A percentile compares a stretch with the other conserved stretches of the same genome.
These are phyloP conservation scores for Raphanus sativus DNA, from an alignment of 345 rosid genomes.

Conservation along the genomic window DNA sequence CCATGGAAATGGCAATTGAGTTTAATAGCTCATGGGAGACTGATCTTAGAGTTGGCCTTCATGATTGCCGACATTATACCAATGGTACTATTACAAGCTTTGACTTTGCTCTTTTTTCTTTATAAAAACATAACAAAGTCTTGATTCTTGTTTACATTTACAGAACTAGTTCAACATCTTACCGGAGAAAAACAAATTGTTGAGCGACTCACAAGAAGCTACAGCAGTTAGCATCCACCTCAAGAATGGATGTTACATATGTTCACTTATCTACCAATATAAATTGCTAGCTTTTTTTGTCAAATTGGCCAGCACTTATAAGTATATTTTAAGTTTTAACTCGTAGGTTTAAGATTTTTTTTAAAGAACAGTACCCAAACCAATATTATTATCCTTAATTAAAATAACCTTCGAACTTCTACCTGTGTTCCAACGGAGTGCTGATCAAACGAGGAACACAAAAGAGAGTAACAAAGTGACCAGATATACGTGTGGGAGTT, in stretches of 20 bases:
- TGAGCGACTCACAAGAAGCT: conserved; percentile 45
- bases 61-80: conserved; percentile 76
- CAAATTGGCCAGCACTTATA: background rate
- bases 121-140: background rate
- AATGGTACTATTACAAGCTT: conserved; percentile 46
- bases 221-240: background rate
- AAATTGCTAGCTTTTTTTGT: too few species aligned
- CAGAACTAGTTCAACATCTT: conserved; percentile 78
- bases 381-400: background rate
- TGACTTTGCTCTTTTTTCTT: background rate
- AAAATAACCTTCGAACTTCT: too few species aligned
- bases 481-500: too few species aligned
- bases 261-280: background rate
- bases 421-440: too few species aligned
- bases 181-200: conserved; percentile 59
- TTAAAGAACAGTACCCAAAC: background rate
- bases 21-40: conserved; percentile 62
- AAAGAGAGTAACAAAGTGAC: too few species aligned
- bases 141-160: background rate
- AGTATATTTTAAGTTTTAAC: background rate
- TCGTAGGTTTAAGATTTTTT: background rate
- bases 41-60: conserved; percentile 61
- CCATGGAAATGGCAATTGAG: conserved; percentile 46
- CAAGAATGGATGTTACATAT: background rate
- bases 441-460: too few species aligned